A percentile compares a stretch with the other conserved stretches of the same genome.
Conservation (phyloP, 257 asterid genomes). For the Solanum pinnatisectum region DNA sequence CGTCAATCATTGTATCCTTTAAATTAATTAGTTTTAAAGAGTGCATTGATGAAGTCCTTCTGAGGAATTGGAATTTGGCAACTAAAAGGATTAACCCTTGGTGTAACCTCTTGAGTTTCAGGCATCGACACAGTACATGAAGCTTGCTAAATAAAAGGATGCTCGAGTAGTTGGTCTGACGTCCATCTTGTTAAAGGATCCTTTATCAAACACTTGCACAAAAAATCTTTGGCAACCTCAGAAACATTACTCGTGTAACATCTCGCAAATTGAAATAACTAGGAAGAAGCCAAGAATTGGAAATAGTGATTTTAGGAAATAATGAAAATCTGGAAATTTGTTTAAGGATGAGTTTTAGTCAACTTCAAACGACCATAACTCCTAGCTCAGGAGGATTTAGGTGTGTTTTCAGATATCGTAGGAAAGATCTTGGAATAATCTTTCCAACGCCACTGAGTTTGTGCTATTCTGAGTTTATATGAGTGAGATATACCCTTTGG, state of each 20-base stretch:
- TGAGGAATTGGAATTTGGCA: background rate
- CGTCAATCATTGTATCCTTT: background rate
- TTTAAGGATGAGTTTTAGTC: too few relatives aligned
- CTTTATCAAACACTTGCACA: background rate
- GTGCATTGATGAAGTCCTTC: background rate
- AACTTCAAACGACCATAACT: too few relatives aligned
- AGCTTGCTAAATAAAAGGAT: background rate
- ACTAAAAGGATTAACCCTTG: background rate
- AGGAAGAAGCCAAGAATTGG: too few relatives aligned
- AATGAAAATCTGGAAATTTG: too few relatives aligned
- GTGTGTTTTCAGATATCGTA: too few relatives aligned
- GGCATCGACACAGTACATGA: background rate
- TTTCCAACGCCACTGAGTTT: too few relatives aligned
- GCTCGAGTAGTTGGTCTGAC: background rate
- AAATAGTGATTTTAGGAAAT: too few relatives aligned
- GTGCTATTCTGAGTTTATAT: too few relatives aligned
- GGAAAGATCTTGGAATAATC: too few relatives aligned
- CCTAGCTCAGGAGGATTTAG: too few relatives aligned
- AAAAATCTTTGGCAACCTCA: background rate
- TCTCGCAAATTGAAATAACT: too few relatives aligned
- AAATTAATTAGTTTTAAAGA: background rate
- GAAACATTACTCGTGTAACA: background rate
- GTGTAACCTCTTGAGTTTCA: background rate
- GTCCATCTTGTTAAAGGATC: slow-evolving; percentile 1
- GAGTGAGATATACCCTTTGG: too few relatives aligned